Percentiles rank a stretch among this genome's conserved stretches.
phyloP scores from a whole-genome alignment of 257 asterid genomes.

The Gynochthodes officinalis region DNA sequence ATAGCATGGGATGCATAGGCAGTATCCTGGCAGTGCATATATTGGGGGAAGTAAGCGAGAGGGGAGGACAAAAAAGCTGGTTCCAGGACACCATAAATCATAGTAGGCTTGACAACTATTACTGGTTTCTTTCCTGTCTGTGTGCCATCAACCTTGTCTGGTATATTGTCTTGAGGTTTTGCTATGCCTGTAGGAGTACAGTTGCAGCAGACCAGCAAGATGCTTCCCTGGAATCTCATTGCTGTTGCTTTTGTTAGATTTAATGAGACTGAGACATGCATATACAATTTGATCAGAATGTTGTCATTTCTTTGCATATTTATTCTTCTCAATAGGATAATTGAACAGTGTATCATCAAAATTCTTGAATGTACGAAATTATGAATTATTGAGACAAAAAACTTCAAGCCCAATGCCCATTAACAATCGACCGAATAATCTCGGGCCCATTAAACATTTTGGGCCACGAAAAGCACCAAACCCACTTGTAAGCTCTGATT shows the following conservation, averaged over 20 bases:
- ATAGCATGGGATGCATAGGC: conserved; percentile 27
- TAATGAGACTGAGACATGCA: too few relatives aligned
- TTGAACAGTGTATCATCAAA: too few relatives aligned
- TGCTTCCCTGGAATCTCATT: neutral
- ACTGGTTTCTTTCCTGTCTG: conserved; percentile 24
- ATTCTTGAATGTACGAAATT: too few relatives aligned
- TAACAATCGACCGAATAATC: too few relatives aligned
- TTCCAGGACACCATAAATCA: conserved; percentile 23
- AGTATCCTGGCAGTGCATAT: conserved; percentile 18
- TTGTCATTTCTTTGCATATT: neutral
- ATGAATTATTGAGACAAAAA: too few relatives aligned
- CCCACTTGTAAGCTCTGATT: neutral
- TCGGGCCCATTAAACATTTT: too few relatives aligned
- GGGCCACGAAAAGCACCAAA: too few relatives aligned
- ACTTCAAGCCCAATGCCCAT: too few relatives aligned
- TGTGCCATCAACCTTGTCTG: conserved; percentile 18
- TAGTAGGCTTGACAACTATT: conserved; percentile 32
- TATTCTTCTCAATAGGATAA: too few relatives aligned
- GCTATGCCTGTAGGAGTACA: conserved; percentile 1
- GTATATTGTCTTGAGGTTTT: conserved; percentile 12
- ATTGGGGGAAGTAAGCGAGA: conserved; percentile 14
- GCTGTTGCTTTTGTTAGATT: conserved; percentile 7
- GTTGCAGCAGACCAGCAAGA: neutral
- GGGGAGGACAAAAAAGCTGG: conserved; percentile 25
- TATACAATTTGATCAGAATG: too few relatives aligned